Evolutionary conservation across 179 eudicot species (phyloP).

Genomic region (Silene noctiflora): DNA sequence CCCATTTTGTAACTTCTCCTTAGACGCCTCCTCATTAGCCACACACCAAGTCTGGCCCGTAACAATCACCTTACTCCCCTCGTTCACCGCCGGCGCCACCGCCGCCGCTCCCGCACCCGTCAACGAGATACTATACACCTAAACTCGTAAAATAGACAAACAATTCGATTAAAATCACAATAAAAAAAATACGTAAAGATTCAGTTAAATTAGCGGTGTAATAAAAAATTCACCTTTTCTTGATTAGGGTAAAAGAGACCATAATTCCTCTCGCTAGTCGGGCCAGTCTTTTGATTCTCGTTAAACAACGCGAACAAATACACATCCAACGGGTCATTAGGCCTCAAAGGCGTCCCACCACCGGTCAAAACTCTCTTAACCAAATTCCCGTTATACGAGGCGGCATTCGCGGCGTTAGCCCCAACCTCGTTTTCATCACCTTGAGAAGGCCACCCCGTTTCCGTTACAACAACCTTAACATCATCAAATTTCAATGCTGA

Average conservation of each 20-base stretch:
- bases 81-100: constrained; percentile 25
- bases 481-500: constrained; percentile 35
- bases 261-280: constrained; percentile 71
- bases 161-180: neutral
- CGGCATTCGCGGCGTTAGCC: constrained; percentile 53
- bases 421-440: constrained; percentile 68
- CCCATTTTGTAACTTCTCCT: constrained; percentile 56
- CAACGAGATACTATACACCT: constrained; percentile 55
- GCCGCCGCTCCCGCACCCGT: constrained; percentile 28
- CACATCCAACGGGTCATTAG: constrained; percentile 48
- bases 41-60: constrained; percentile 82
- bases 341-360: constrained; percentile 68
- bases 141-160: neutral
- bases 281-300: constrained; percentile 71
- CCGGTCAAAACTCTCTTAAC: constrained; percentile 59
- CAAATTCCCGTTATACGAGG: constrained; percentile 72
- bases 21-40: constrained; percentile 52
- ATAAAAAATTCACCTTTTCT: constrained; percentile 20
- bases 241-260: constrained; percentile 76
- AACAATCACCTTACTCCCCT: constrained; percentile 27
- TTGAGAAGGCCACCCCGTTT: constrained; percentile 85
- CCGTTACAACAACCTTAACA: constrained; percentile 57
- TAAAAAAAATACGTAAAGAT: too few relatives aligned
- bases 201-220: too few relatives aligned
- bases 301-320: constrained; percentile 76